phyloP scores from a whole-genome alignment of 495 filamentous ascomycete species.

The Cenococcum geophilum region DNA sequence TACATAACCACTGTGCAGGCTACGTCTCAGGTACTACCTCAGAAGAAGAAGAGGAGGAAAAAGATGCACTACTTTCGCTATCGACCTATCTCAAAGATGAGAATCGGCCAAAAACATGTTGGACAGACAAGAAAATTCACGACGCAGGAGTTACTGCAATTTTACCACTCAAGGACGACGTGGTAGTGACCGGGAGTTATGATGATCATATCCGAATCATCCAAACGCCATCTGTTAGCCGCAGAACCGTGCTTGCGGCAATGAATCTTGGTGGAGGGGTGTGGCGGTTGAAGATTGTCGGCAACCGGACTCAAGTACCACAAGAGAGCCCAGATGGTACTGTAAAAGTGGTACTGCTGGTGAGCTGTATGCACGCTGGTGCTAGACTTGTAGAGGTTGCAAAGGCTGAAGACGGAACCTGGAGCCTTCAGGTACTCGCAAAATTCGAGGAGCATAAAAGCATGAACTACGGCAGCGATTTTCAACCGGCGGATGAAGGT shows the following conservation, averaged over 20 bases:
- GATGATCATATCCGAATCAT: conserved; percentile 76
- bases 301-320: conserved; percentile 3
- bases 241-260: conserved; percentile 52
- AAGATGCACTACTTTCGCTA: not conserved
- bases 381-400: conserved; percentile 58
- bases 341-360: conserved; percentile 55
- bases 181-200: conserved; percentile 84
- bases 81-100: not conserved
- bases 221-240: conserved; percentile 30
- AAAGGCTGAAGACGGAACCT: conserved; percentile 36
- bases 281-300: conserved; percentile 71
- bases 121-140: conserved; percentile 51
- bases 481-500: conserved; percentile 43
- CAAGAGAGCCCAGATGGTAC: conserved; percentile 12
- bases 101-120: conserved; percentile 16
- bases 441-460: conserved; percentile 83
- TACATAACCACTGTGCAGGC: too few species aligned
- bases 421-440: conserved; percentile 60
- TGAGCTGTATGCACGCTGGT: conserved; percentile 91
- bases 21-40: too few species aligned
- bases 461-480: conserved; percentile 91
- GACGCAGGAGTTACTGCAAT: conserved; percentile 85
- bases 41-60: not conserved
- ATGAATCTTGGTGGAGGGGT: conserved; percentile 75
- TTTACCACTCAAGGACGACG: conserved; percentile 52